Conservation (phyloP, 495 filamentous ascomycete genomes). For the Aspergillus steynii region DNA sequence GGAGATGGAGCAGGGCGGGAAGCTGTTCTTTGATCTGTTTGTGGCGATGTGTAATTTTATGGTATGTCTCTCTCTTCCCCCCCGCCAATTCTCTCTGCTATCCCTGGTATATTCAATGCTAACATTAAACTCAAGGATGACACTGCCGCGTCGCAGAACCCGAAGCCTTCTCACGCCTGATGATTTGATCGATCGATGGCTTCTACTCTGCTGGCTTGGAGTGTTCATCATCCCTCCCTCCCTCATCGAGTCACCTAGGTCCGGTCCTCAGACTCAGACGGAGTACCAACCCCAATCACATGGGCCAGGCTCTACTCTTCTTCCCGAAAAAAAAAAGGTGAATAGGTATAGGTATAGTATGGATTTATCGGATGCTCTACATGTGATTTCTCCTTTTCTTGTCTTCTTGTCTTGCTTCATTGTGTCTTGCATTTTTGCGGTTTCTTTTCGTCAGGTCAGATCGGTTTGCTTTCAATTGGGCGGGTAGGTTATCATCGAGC, state of each 20-base stretch:
- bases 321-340: not conserved
- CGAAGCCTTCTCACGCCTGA: not conserved
- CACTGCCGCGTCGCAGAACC: not conserved
- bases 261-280: no score
- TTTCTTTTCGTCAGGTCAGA: not conserved
- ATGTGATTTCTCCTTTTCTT: not conserved
- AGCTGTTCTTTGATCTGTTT: conserved; percentile 90
- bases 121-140: not conserved
- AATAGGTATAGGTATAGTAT: not conserved
- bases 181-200: not conserved
- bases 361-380: no score
- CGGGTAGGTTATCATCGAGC: not conserved
- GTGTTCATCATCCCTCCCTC: not conserved
- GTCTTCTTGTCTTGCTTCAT: not conserved
- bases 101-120: not conserved
- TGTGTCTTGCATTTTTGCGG: not conserved
- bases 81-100: not conserved
- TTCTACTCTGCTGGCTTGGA: not conserved
- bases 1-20: conserved; percentile 86
- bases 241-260: no score
- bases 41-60: conserved; percentile 93
- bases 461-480: not conserved
- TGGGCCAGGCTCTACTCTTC: no score
- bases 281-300: no score
- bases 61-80: conserved; percentile 33